Evolutionary conservation across 768 basidiomycete genomes (phyloP).

Genomic region (Mycena leptocephala): DNA sequence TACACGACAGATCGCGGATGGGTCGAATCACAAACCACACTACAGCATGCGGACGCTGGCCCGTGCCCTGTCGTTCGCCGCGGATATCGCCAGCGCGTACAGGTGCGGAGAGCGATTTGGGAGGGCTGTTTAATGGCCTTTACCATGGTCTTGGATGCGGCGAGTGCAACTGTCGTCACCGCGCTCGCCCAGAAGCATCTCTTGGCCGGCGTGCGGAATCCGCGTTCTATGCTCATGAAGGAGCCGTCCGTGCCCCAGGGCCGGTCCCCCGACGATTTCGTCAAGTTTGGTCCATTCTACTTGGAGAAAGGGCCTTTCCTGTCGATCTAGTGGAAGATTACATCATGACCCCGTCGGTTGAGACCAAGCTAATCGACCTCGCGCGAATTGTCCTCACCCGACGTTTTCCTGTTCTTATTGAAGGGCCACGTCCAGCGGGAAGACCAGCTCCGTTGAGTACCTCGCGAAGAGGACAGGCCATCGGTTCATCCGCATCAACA

Average conservation of each 20-base stretch:
- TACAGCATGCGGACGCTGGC: conserved; percentile 98
- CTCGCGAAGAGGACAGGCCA: conserved; percentile 95
- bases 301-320: conserved; percentile 83
- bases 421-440: conserved; percentile 97
- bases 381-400: conserved; percentile 91
- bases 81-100: conserved; percentile 83
- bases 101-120: conserved; percentile 92
- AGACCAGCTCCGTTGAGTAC: conserved; percentile 97
- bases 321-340: conserved; percentile 84
- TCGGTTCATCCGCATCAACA: conserved; percentile 97
- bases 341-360: conserved; percentile 96
- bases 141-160: conserved; percentile 91
- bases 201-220: conserved; percentile 85
- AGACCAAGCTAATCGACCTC: conserved; percentile 94
- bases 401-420: conserved; percentile 95
- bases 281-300: conserved; percentile 95
- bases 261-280: conserved; percentile 67
- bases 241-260: conserved; percentile 72
- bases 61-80: conserved; percentile 91
- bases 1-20: conserved; percentile 89
- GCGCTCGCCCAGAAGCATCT: conserved; percentile 84
- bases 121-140: conserved; percentile 99
- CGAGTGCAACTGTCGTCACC: conserved; percentile 78
- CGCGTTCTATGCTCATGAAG: conserved; percentile 80
- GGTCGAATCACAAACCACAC: conserved; percentile 93